phyloP scores from a whole-genome alignment of 768 basidiomycete species.

The Mrakia blollopis region DNA sequence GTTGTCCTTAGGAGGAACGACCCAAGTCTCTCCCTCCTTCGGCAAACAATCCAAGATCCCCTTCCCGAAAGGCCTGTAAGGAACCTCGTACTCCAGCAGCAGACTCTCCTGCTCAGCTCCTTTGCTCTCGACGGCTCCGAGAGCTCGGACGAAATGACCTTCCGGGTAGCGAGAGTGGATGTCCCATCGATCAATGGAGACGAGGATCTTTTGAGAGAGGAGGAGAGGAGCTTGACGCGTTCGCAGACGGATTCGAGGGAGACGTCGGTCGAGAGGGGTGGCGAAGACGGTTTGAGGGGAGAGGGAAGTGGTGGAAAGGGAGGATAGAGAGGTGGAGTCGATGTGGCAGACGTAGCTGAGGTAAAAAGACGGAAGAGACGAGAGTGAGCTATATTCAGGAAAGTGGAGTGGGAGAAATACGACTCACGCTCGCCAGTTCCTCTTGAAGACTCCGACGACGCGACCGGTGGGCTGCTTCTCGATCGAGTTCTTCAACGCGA shows the following conservation, averaged over 20 bases:
- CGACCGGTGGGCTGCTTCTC: constrained; percentile 87
- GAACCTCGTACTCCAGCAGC: constrained; percentile 88
- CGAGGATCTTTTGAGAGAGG: constrained; percentile 88
- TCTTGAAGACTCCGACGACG: constrained; percentile 84
- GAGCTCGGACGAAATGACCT: constrained; percentile 88
- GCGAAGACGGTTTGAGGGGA: constrained; percentile 85
- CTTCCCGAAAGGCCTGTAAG: constrained; percentile 93
- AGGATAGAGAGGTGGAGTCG: constrained; percentile 79
- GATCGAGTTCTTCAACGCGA: constrained; percentile 39
- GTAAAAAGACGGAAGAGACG: neutral
- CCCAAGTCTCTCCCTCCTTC: constrained; percentile 81
- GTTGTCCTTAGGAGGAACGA: constrained; percentile 71
- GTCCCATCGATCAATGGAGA: constrained; percentile 91
- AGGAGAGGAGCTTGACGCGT: constrained; percentile 89
- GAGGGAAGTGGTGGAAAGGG: constrained; percentile 64
- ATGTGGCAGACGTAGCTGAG: constrained; percentile 88
- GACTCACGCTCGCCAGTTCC: constrained; percentile 89
- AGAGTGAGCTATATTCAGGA: neutral
- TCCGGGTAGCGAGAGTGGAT: constrained; percentile 83
- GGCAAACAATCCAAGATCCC: constrained; percentile 90
- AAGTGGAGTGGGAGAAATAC: neutral
- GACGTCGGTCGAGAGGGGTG: constrained; percentile 79
- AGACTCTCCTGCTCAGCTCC: constrained; percentile 94
- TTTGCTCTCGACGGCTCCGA: constrained; percentile 87
- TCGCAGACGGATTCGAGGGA: constrained; percentile 88